Conservation (phyloP, 2,329 filamentous ascomycete genomes). For the Cadophora sp. region DNA sequence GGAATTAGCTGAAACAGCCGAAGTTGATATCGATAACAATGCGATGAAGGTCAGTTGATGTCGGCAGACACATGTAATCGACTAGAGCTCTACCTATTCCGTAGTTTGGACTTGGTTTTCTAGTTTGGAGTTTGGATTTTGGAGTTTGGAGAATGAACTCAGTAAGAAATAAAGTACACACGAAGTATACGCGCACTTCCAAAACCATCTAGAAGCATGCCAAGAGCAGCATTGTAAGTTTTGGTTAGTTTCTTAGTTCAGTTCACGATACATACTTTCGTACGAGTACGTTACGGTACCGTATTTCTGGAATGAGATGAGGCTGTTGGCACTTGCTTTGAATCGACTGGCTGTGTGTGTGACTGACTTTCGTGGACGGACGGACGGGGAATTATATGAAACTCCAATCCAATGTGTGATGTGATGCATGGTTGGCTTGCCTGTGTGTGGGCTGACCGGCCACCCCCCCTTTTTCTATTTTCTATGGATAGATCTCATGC, state of each 20-base stretch:
- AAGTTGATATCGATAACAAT: constrained; percentile 5
- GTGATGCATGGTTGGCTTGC: constrained; percentile 17
- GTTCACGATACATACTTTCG: too few relatives aligned
- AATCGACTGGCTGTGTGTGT: not conserved
- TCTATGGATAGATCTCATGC: constrained; percentile 13
- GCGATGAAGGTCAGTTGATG: not conserved
- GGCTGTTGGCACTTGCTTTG: not conserved
- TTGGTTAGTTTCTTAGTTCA: too few relatives aligned
- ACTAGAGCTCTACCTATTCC: too few relatives aligned
- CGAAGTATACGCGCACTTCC: constrained; percentile 8
- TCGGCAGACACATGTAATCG: too few relatives aligned
- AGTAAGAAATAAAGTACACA: constrained; percentile 10
- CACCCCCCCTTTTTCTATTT: not conserved
- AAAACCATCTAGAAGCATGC: constrained; percentile 6
- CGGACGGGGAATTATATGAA: constrained; percentile 2
- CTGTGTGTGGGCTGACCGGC: too few relatives aligned
- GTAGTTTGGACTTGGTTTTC: too few relatives aligned
- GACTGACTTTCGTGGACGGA: constrained; percentile 4
- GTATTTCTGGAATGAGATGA: too few relatives aligned
- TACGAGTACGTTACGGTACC: too few relatives aligned
- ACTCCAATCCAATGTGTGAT: constrained; percentile 10
- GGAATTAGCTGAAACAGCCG: not conserved
- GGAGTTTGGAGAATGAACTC: not conserved
- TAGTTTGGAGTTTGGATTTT: too few relatives aligned
- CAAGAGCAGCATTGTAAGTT: not conserved